Base-by-base conservation (phyloP, 2,329 filamentous ascomycete species). In the Stagonosporopsis chrysanthemi region DNA sequence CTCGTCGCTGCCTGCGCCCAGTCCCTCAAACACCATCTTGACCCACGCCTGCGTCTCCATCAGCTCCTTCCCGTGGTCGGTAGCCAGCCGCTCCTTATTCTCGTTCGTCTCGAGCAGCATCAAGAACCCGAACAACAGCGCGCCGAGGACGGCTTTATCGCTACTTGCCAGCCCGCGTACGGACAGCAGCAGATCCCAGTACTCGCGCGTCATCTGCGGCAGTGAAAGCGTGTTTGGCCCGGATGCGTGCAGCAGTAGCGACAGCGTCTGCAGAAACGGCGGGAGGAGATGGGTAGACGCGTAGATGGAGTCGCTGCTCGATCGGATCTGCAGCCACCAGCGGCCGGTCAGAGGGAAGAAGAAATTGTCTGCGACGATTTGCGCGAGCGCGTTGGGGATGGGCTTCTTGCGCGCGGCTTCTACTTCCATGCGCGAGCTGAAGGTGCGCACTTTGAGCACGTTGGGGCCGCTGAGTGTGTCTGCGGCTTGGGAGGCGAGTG, bases 11-110 rank as follows among this genome's bases (percentile, higher is more conserved):
- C 55, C 55, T 80, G 80, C 58, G 55, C 62, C 60, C 47, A 77
- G 52, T 33, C 70, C 67, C 50, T 89, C 86, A 75, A 97, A 96
- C 1, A 97, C 84, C 52, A 82, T 82, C 40, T 87, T 84, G 1
- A 91, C 90, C 95, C 95, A 99, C 69, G 92, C 90, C 67, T 91
- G 86, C 58, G 91, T 90, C 82, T 98, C 94, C 48, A 96, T 83
- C 22, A 98, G 79, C 74, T 94, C 88, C 53, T 87, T 86, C 0
- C 90, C 88, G 66, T 92, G 86, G 55, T 88, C 86, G 57, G 88
- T 86, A 45, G 91, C 94, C 2, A 99, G 75, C 1, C 86, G 82
- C 65, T 87, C 81, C 78, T 89, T 86, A 58, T 92, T 86, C 45
- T 86, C 84, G 58, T 96, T 96, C 35, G 96, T 83, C 69, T 97